These are phyloP conservation scores for Xylariales sp. DNA, from an alignment of 2,329 filamentous ascomycete species.

Conservation along the genomic window DNA sequence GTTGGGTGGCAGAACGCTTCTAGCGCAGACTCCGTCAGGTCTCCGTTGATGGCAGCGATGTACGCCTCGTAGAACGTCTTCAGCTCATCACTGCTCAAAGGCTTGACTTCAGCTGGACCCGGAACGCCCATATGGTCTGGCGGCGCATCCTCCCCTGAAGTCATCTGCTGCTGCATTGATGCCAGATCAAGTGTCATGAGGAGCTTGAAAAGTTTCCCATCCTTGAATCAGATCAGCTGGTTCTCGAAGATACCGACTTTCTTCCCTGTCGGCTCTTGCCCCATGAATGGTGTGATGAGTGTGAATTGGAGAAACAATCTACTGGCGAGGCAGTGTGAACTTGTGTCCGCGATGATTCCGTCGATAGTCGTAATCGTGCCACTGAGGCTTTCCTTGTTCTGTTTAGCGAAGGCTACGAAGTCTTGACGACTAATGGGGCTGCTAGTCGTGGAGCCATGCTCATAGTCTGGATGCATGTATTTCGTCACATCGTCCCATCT, in stretches of 20 bases:
- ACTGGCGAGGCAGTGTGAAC: background rate
- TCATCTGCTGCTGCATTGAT: background rate
- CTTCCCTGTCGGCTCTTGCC: background rate
- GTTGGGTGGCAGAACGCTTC: background rate
- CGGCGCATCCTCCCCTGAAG: background rate
- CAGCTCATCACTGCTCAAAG: background rate
- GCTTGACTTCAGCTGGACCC: too few relatives aligned
- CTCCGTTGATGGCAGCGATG: constrained; percentile 3
- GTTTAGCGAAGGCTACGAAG: background rate
- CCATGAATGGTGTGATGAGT: background rate
- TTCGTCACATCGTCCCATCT: background rate
- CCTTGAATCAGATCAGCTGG: background rate
- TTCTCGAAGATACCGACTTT: background rate
- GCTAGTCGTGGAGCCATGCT: background rate
- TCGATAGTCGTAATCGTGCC: background rate
- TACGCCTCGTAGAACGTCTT: constrained; percentile 1
- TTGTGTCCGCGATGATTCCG: background rate
- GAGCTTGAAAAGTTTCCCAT: background rate
- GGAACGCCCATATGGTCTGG: background rate
- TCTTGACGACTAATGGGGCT: background rate
- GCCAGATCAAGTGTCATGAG: background rate
- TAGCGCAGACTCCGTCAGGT: background rate
- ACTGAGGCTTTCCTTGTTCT: background rate
- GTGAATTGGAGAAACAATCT: background rate
- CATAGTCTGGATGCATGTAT: background rate